Evolutionary conservation across 1,284 basidiomycete genomes (phyloP).

Genomic region (Leccinum variabile): DNA sequence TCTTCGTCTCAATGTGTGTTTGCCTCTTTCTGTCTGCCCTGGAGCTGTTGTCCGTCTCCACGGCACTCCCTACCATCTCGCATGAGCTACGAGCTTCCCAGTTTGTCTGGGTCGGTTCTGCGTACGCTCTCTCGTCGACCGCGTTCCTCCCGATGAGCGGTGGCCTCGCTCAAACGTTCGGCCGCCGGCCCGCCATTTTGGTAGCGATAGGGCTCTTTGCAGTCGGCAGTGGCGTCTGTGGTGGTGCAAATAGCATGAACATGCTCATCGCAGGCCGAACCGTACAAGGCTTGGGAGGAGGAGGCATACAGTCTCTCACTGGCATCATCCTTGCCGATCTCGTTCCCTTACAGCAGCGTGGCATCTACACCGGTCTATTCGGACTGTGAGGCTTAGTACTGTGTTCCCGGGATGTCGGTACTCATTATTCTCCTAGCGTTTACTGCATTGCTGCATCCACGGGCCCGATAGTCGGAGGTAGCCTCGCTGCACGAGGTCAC

Average conservation of each 20-base stretch:
- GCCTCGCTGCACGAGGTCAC: slow-evolving; percentile 11
- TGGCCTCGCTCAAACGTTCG: slow-evolving; percentile 38
- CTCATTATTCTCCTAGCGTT: background rate
- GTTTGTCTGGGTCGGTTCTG: slow-evolving; percentile 39
- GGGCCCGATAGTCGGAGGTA: slow-evolving; percentile 17
- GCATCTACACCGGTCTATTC: background rate
- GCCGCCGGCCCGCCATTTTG: slow-evolving; percentile 39
- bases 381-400: background rate
- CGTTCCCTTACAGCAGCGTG: background rate
- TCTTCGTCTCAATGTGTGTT: slow-evolving; percentile 6
- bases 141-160: slow-evolving; percentile 31
- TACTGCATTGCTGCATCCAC: slow-evolving; percentile 8
- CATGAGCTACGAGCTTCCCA: slow-evolving; percentile 31
- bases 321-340: background rate
- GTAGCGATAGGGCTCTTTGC: slow-evolving; percentile 44
- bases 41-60: slow-evolving; percentile 18
- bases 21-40: slow-evolving; percentile 17
- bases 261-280: background rate
- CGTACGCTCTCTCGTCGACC: slow-evolving; percentile 38
- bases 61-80: slow-evolving; percentile 39
- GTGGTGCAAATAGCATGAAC: background rate
- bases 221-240: slow-evolving; percentile 11
- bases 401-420: background rate
- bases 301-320: background rate
- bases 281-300: background rate